Conservation (phyloP, 2,329 filamentous ascomycete species). For the Stagonosporopsis tanaceti region DNA sequence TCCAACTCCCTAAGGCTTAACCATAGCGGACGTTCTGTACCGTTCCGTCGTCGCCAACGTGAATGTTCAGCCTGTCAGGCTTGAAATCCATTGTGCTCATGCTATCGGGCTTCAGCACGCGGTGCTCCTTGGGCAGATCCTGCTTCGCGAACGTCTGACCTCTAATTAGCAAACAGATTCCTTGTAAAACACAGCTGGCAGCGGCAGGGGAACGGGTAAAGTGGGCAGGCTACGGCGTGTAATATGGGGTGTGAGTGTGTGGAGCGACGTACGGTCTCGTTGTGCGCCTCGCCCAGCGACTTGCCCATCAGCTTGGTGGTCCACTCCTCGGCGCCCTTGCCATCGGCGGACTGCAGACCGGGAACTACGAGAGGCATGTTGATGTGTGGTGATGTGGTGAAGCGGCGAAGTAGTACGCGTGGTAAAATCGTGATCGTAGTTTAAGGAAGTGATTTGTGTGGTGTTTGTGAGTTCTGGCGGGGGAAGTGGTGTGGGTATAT, state of each 20-base stretch:
- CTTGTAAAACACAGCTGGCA: not conserved
- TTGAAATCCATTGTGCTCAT: slow-evolving; percentile 58
- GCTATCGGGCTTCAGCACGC: slow-evolving; percentile 56
- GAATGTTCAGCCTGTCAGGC: slow-evolving; percentile 59
- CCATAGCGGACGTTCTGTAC: slow-evolving; percentile 59
- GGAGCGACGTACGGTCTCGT: slow-evolving; percentile 52
- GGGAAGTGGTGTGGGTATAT: slow-evolving; percentile 14
- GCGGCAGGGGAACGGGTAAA: slow-evolving; percentile 1
- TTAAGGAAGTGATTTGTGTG: not conserved
- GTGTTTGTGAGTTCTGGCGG: not conserved
- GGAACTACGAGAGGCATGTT: slow-evolving; percentile 62
- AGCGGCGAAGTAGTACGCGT: slow-evolving; percentile 7
- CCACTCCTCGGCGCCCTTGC: slow-evolving; percentile 53
- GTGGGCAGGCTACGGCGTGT: not conserved
- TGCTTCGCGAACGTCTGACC: slow-evolving; percentile 60
- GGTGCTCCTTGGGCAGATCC: slow-evolving; percentile 58
- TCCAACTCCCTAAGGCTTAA: slow-evolving; percentile 29
- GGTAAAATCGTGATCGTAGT: slow-evolving; percentile 4
- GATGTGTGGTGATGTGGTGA: slow-evolving; percentile 4
- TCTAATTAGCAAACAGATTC: not conserved
- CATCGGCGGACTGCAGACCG: slow-evolving; percentile 52
- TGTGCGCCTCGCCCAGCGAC: slow-evolving; percentile 58
- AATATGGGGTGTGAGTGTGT: not conserved
- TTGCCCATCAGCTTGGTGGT: slow-evolving; percentile 59
- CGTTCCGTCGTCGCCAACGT: slow-evolving; percentile 58